Conservation (phyloP, 257 asterid genomes). For the Scutellaria galericulata region DNA sequence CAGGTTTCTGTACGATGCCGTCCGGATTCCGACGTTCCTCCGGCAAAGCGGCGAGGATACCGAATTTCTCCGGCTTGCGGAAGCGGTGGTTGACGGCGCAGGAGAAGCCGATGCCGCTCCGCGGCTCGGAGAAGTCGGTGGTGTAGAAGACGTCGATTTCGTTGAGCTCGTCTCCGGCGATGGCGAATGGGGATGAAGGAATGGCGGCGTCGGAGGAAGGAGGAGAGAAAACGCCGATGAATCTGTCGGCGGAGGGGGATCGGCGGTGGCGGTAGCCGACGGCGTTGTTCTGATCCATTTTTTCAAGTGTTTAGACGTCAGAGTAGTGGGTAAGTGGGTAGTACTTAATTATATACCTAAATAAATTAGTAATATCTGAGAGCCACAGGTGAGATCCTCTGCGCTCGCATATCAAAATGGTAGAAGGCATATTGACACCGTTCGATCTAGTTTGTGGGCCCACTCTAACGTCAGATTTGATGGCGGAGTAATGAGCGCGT, state of each 20-base stretch:
- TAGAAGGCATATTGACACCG: constrained; percentile 4
- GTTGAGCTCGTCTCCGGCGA: constrained; percentile 62
- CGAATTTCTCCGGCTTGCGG: constrained; percentile 54
- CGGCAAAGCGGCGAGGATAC: constrained; percentile 74
- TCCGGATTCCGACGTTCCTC: constrained; percentile 44
- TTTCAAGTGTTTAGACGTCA: background rate
- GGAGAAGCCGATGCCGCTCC: constrained; percentile 9
- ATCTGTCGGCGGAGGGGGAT: constrained; percentile 69
- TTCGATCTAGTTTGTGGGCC: background rate
- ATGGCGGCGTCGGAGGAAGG: constrained; percentile 41
- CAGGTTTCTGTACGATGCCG: constrained; percentile 50
- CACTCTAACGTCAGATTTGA: background rate
- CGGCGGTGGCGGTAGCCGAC: constrained; percentile 57
- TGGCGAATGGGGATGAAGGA: constrained; percentile 20
- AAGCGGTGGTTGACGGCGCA: constrained; percentile 28
- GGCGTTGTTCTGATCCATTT: constrained; percentile 60
- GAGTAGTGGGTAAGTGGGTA: constrained; percentile 23
- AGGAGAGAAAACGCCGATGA: constrained; percentile 70
- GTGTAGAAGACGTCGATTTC: constrained; percentile 81
- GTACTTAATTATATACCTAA: background rate
- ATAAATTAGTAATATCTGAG: background rate
- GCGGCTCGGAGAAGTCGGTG: constrained; percentile 44
- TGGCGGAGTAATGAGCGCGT: constrained; percentile 19
- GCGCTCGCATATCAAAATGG: background rate
- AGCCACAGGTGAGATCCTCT: constrained; percentile 8